Evolutionary conservation across 2,329 filamentous ascomycete species (phyloP), one percentile per base, ranked within the genome.

Genomic region (Myriosclerotinia duriaeana): DNA sequence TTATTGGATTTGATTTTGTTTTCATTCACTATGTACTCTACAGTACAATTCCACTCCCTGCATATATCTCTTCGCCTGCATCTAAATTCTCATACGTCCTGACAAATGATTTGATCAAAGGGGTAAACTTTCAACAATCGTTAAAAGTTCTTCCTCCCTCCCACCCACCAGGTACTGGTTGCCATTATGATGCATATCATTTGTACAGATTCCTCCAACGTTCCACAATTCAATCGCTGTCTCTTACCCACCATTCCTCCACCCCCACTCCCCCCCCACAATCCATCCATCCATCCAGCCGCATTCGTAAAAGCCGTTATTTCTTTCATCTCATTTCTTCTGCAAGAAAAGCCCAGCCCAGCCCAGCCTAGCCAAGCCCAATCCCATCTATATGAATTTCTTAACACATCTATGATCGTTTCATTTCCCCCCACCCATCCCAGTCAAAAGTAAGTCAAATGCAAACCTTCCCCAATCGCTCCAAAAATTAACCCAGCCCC

Each of bases 301-400:
- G 14, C 22, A 52, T 54, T 64, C 61, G 54, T 64, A 64, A 64
- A 54, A 44, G 61, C 61, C 61, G 50, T 60, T 46, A 64, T 34
- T 30, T 30, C 46, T 53, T 53, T 40, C 46, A 64, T 34, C 36
- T 50, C 46, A 63, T 64, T 54, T 58, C 52, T 64, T 54, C 40
- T 62, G 59, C 59, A 62, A 62, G 48, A 34, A 56, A 62, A 36
- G 44, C 34, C 34, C 22, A 55, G 44, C 53, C 34, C 50, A 46
- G 42, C n/a, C n/a, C n/a, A n/a, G n/a, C n/a, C n/a, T n/a, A 38
- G 40, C 11, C 42, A 17, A 46, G 20, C 54, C 63, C 42, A 44
- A 59, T 59, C 42, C 63, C 63, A 59, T 65, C 63, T 65, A 65
- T 65, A 65, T 65, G 54, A 52, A 48, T 65, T 36, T 40, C 36